Evolutionary conservation across 805 yeast species (phyloP).

Genomic region (Myxozyma monticola): DNA sequence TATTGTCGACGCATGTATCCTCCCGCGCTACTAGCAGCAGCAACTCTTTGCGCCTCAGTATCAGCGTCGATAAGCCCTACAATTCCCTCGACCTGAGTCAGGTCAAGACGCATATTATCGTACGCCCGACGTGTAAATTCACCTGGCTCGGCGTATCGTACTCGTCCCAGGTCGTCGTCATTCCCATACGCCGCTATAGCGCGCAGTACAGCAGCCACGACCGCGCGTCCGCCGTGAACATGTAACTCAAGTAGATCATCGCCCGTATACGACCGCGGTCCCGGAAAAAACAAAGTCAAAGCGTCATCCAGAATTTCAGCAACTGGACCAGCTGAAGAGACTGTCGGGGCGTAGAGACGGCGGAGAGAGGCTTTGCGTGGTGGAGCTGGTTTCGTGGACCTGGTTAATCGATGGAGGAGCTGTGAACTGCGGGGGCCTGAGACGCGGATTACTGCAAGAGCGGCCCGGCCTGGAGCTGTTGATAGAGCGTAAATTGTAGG

Average conservation of each 20-base stretch:
- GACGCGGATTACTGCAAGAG: conserved; percentile 80
- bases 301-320: conserved; percentile 69
- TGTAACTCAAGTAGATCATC: conserved; percentile 90
- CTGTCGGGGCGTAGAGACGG: conserved; percentile 19
- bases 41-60: conserved; percentile 80
- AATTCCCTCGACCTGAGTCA: conserved; percentile 89
- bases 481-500: conserved; percentile 89
- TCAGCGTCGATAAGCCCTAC: conserved; percentile 89
- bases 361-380: conserved; percentile 20
- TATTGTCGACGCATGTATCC: conserved; percentile 64
- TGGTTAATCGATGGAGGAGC: conserved; percentile 18
- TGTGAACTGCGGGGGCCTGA: conserved; percentile 69
- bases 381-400: conserved; percentile 6
- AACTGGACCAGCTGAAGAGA: conserved; percentile 3
- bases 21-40: conserved; percentile 70
- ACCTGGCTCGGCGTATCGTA: conserved; percentile 88
- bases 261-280: conserved; percentile 85
- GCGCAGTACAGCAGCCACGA: conserved; percentile 63
- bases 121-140: conserved; percentile 90
- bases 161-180: conserved; percentile 9
- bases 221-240: conserved; percentile 90
- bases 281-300: conserved; percentile 62
- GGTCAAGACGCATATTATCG: conserved; percentile 75
- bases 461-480: conserved; percentile 77
- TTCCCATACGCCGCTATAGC: conserved; percentile 48